Evolutionary conservation across 306 rosid genomes (phyloP).

Genomic region (Quercus robur): DNA sequence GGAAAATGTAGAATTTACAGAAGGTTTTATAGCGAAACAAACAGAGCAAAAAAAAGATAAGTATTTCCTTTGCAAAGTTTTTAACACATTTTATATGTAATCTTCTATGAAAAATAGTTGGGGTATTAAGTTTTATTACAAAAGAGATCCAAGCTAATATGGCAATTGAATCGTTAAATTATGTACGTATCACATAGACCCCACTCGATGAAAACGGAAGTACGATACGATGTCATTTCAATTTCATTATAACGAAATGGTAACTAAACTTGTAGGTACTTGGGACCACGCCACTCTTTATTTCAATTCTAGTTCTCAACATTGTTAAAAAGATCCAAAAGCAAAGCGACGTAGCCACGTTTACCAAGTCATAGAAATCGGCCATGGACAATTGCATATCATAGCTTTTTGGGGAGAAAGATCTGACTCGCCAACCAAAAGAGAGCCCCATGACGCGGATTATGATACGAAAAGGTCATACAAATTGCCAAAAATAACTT

Average conservation of each 20-base stretch:
- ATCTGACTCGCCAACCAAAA: conserved; percentile 19
- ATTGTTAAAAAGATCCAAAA: background rate
- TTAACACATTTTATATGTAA: too few species aligned
- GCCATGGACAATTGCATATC: background rate
- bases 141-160: too few species aligned
- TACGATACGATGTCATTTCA: too few species aligned
- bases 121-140: too few species aligned
- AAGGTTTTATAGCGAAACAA: too few species aligned
- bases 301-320: background rate
- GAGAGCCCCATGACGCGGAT: background rate
- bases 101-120: too few species aligned
- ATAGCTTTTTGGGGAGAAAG: background rate
- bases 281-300: too few species aligned
- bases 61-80: too few species aligned
- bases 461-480: background rate
- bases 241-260: background rate
- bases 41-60: too few species aligned
- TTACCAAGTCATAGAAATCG: conserved; percentile 8
- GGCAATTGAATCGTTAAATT: too few species aligned
- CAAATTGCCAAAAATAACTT: background rate
- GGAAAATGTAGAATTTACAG: too few species aligned
- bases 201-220: background rate
- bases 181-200: too few species aligned
- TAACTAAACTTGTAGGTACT: background rate
- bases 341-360: conserved; percentile 11